These are phyloP conservation scores for Gomphus sp. DNA, from an alignment of 1,284 basidiomycete genomes.

Conservation along the genomic window DNA sequence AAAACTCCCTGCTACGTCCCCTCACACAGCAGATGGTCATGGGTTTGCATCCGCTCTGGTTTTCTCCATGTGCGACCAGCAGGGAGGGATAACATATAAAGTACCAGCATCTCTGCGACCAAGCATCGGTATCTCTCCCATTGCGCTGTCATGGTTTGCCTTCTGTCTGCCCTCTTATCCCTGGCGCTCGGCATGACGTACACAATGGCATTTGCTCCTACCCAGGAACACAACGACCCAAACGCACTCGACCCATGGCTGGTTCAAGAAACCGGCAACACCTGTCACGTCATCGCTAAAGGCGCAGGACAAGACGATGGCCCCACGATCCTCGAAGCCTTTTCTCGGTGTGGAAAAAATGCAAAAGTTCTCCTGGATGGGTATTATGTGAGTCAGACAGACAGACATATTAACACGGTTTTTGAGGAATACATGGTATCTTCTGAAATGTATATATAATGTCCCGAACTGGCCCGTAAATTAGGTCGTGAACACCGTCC, in stretches of 20 bases:
- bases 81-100: too few relatives aligned
- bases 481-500: slow-evolving; percentile 28
- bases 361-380: slow-evolving; percentile 24
- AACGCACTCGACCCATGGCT: background rate
- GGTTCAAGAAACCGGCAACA: background rate
- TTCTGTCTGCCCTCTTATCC: background rate
- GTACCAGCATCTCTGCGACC: too few relatives aligned
- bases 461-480: slow-evolving; percentile 6
- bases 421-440: background rate
- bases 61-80: too few relatives aligned
- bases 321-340: slow-evolving; percentile 25
- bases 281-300: slow-evolving; percentile 23
- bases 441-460: background rate
- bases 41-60: too few relatives aligned
- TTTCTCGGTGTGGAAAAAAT: slow-evolving; percentile 22
- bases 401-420: too few relatives aligned
- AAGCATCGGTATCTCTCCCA: too few relatives aligned
- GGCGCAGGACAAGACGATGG: slow-evolving; percentile 29
- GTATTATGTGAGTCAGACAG: slow-evolving; percentile 19
- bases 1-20: too few relatives aligned
- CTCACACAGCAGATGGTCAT: too few relatives aligned
- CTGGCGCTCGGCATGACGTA: background rate
- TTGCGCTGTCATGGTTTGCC: background rate
- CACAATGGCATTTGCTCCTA: background rate
- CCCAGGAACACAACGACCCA: too few relatives aligned